Evolutionary conservation across 768 basidiomycete genomes (phyloP).

Genomic region (Lentinula boryana): DNA sequence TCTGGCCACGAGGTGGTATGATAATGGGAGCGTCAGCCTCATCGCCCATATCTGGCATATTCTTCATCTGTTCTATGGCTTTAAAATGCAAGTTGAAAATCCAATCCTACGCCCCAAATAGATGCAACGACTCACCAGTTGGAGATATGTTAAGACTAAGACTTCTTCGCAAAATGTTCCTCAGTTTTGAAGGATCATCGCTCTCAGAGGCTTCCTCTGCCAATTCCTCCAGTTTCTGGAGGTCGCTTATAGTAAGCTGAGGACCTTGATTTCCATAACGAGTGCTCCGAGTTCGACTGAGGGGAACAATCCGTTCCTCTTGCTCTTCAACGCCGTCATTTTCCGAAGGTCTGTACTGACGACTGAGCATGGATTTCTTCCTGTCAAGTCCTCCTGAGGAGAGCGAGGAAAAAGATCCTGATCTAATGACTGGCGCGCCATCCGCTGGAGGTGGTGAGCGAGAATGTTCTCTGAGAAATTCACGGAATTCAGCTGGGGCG

Average conservation of each 20-base stretch:
- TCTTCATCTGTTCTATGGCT: constrained; percentile 67
- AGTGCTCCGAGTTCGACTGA: constrained; percentile 64
- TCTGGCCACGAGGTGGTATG: constrained; percentile 80
- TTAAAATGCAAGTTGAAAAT: constrained; percentile 8
- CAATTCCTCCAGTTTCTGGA: constrained; percentile 91
- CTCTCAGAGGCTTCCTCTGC: constrained; percentile 85
- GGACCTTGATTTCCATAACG: constrained; percentile 66
- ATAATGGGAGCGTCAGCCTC: constrained; percentile 91
- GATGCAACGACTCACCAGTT: constrained; percentile 58
- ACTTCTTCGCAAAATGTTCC: constrained; percentile 76
- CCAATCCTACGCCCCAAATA: constrained; percentile 12
- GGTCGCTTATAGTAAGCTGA: constrained; percentile 86
- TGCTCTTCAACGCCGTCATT: constrained; percentile 73
- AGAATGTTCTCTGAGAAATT: constrained; percentile 92
- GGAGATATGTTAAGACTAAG: constrained; percentile 83
- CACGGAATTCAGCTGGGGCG: constrained; percentile 92
- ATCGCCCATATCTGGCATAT: constrained; percentile 62
- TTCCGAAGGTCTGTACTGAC: constrained; percentile 82
- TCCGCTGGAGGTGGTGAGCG: constrained; percentile 51
- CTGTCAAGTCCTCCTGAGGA: constrained; percentile 55
- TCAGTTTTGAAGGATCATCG: constrained; percentile 76
- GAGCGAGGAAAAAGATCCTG: constrained; percentile 37
- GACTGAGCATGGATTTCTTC: constrained; percentile 89
- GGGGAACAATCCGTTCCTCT: constrained; percentile 53
- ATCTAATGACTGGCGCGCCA: constrained; percentile 29